Conservation (phyloP, 1,139 yeast species). For the Magnusiomyces suaveolens region DNA sequence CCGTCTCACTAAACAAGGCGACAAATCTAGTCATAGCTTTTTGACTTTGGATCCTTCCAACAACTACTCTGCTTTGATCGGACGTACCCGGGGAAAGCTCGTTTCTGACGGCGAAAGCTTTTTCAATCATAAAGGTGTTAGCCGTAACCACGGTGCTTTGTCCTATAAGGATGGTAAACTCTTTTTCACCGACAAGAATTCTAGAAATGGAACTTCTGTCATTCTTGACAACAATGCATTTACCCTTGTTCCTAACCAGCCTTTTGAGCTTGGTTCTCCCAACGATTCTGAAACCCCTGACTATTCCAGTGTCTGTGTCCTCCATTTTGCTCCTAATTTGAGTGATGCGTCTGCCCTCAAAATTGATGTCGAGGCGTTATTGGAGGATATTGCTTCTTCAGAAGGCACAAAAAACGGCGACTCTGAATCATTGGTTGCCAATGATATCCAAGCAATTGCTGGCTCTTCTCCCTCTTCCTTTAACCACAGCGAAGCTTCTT, state of each 20-base stretch:
- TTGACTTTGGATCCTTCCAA: neutral
- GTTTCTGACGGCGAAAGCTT: constrained; percentile 15
- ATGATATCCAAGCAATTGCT: too few species aligned
- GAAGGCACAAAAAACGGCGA: too few species aligned
- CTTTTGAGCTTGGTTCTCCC: too few species aligned
- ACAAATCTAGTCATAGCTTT: too few species aligned
- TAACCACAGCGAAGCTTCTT: neutral
- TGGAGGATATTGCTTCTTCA: too few species aligned
- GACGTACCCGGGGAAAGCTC: neutral
- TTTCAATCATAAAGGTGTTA: constrained; percentile 18
- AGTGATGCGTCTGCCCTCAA: neutral
- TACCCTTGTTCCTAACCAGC: neutral
- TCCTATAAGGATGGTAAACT: constrained; percentile 12
- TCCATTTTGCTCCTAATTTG: constrained; percentile 7
- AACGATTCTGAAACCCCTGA: neutral
- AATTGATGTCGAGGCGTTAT: neutral
- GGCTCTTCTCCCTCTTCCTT: neutral
- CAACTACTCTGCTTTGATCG: neutral
- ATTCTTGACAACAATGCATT: neutral
- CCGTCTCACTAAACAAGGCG: too few species aligned
- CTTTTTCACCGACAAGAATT: constrained; percentile 16
- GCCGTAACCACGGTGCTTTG: constrained; percentile 20
- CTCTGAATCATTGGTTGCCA: too few species aligned
- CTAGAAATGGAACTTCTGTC: constrained; percentile 17
- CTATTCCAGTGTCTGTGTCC: neutral